Conservation (phyloP, 2,329 filamentous ascomycete species). For the Cryphonectria nitschkei region DNA sequence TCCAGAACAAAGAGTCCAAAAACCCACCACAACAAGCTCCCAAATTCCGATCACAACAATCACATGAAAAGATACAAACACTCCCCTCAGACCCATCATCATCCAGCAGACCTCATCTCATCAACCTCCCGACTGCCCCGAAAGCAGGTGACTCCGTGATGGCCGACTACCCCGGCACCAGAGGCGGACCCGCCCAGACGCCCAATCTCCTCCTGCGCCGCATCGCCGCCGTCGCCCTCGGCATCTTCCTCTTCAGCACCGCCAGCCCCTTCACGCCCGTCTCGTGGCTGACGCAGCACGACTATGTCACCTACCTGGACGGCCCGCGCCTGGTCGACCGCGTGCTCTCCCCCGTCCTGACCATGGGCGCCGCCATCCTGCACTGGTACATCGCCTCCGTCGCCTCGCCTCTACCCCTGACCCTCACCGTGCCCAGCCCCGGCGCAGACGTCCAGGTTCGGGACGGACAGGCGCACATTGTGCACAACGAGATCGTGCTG, state of each 20-base stretch:
- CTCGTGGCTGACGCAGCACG: slow-evolving; percentile 26
- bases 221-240: slow-evolving; percentile 21
- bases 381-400: slow-evolving; percentile 28
- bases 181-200: neutral
- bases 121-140: neutral
- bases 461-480: neutral
- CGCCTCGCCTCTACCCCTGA: slow-evolving; percentile 20
- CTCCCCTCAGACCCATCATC: too few species aligned
- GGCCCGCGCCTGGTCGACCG: slow-evolving; percentile 26
- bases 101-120: too few species aligned
- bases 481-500: slow-evolving; percentile 12
- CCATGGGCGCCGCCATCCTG: slow-evolving; percentile 23
- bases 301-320: slow-evolving; percentile 25
- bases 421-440: slow-evolving; percentile 22
- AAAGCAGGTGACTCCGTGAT: neutral
- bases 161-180: slow-evolving; percentile 14
- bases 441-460: slow-evolving; percentile 14
- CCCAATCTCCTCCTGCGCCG: slow-evolving; percentile 23
- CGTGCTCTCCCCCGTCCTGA: slow-evolving; percentile 22
- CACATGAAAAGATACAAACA: neutral
- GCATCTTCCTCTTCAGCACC: slow-evolving; percentile 20
- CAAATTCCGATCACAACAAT: neutral
- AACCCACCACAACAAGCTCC: neutral
- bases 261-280: slow-evolving; percentile 20
- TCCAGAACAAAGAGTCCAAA: neutral